Conservation (phyloP, 2,329 filamentous ascomycete genomes). For the Rhinocladiella mackenziei region DNA sequence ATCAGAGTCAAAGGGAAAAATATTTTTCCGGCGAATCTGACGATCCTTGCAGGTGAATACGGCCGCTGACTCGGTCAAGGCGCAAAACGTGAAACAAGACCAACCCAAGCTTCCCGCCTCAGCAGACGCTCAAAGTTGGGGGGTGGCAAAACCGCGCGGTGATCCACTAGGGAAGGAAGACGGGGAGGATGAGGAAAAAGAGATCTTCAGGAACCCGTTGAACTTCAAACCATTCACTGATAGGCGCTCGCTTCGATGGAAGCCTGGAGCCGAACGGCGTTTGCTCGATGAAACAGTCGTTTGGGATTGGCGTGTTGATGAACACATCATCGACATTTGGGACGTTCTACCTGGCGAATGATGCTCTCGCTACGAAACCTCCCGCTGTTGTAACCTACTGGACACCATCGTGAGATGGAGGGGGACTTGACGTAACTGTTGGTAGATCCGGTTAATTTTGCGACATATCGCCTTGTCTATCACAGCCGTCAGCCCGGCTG, state of each 20-base stretch:
- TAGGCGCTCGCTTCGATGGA: no score
- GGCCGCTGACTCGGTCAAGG: neutral
- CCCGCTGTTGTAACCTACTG: neutral
- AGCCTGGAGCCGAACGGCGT: no score
- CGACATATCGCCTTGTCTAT: no score
- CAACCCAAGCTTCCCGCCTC: neutral
- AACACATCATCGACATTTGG: conserved; percentile 6
- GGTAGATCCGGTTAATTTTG: neutral
- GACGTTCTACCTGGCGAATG: neutral
- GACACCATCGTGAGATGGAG: neutral
- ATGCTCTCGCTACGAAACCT: neutral
- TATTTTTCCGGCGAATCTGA: no score
- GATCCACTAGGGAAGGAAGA: no score
- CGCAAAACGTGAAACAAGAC: neutral
- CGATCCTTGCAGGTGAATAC: neutral
- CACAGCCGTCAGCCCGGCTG: no score
- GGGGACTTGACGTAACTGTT: neutral
- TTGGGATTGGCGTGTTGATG: conserved; percentile 1
- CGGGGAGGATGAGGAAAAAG: no score
- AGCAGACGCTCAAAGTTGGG: neutral
- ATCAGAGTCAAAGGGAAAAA: no score
- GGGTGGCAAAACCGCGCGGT: no score
- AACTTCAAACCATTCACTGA: neutral
- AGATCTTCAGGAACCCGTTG: conserved; percentile 25
- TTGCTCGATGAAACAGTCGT: conserved; percentile 14